Percentiles rank a stretch among this genome's conserved stretches.
These are phyloP conservation scores for Pythium myriotylum DNA, from an alignment of 352 stramenopile species.

Conservation along the genomic window DNA sequence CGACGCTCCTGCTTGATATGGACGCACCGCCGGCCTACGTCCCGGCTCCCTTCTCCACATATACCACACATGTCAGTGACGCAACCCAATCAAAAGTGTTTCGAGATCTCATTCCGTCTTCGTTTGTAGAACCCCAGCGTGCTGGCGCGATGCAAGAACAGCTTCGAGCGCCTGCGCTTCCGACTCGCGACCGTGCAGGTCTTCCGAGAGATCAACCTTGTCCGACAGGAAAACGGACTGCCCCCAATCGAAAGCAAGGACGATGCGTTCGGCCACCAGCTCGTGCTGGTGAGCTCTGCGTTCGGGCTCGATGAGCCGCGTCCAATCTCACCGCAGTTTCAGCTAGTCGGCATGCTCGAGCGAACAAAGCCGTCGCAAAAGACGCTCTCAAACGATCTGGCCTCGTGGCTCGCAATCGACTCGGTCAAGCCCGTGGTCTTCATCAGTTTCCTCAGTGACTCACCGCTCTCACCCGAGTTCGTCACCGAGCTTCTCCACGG, in stretches of 20 bases:
- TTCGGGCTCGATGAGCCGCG: conserved; percentile 83
- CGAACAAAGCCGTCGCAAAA: conserved; percentile 25
- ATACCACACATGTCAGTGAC: conserved; percentile 63
- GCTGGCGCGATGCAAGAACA: conserved; percentile 79
- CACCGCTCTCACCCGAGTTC: conserved; percentile 54
- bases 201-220: conserved; percentile 70
- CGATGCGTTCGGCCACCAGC: conserved; percentile 51
- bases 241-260: conserved; percentile 49
- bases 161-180: conserved; percentile 75
- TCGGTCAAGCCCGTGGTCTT: conserved; percentile 42
- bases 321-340: conserved; percentile 75
- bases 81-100: neutral
- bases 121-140: conserved; percentile 62
- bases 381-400: conserved; percentile 16
- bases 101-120: conserved; percentile 3
- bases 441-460: conserved; percentile 57
- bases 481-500: conserved; percentile 56
- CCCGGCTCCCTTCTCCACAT: conserved; percentile 82
- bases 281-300: conserved; percentile 83
- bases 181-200: conserved; percentile 60
- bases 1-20: conserved; percentile 83
- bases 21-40: conserved; percentile 81
- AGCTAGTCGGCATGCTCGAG: conserved; percentile 70
- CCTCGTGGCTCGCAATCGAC: conserved; percentile 18
- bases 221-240: conserved; percentile 55